Percentiles rank a stretch among this genome's conserved stretches.
phyloP scores from a whole-genome alignment of 495 filamentous ascomycete species.

The Talaromyces adpressus region DNA sequence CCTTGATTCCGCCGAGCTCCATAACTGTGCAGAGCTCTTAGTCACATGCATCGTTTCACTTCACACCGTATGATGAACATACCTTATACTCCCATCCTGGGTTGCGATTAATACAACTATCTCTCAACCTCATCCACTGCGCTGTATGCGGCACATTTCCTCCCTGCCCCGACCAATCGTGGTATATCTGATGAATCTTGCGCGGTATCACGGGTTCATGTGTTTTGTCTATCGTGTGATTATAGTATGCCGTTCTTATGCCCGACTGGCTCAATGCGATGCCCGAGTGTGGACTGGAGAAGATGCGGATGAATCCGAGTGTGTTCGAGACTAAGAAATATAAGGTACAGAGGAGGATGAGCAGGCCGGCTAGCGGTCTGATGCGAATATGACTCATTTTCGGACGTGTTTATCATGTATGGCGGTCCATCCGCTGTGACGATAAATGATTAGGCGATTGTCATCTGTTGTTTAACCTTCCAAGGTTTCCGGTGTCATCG shows the following conservation, averaged over 20 bases:
- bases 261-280: slow-evolving; percentile 3
- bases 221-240: background rate
- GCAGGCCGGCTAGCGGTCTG: background rate
- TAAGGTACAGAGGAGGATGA: background rate
- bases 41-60: background rate
- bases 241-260: background rate
- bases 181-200: slow-evolving; percentile 10
- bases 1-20: slow-evolving; percentile 54
- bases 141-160: slow-evolving; percentile 4
- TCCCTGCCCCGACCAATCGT: slow-evolving; percentile 7
- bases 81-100: slow-evolving; percentile 10
- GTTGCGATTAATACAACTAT: slow-evolving; percentile 7
- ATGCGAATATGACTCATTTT: background rate
- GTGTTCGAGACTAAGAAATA: background rate
- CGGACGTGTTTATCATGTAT: background rate
- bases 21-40: slow-evolving; percentile 37
- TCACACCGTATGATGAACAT: background rate
- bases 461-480: background rate
- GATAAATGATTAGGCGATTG: too few relatives aligned
- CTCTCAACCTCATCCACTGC: slow-evolving; percentile 7
- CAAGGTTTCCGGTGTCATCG: background rate
- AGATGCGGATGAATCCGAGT: background rate
- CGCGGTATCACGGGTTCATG: slow-evolving; percentile 1
- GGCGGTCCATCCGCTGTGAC: background rate
- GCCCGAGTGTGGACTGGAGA: slow-evolving; percentile 4